Evolutionary conservation across 1,284 basidiomycete genomes (phyloP), one percentile per base, ranked within the genome.

Genomic region (Ustilago hordei): DNA sequence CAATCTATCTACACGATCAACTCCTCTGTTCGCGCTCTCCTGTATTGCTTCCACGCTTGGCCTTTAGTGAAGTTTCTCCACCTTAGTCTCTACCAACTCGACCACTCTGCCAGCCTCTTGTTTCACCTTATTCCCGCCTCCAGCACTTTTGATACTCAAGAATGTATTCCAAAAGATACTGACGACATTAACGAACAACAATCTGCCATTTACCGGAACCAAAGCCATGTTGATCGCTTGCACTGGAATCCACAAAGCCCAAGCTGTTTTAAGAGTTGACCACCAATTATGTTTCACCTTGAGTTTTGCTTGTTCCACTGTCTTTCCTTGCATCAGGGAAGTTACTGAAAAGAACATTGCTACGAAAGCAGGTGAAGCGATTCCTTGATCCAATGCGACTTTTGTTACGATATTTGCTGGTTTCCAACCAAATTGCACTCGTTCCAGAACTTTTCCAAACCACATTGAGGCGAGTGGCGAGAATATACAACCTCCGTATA

Each of bases 151-250:
- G 35, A 81, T 69, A 9, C 71, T 71, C 11, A 84, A 60, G 65
- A 81, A 84, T 7, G 82, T 84, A 61, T 84, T 83, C 81, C 81
- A 81, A 59, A 69, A 69, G 57, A 81, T 74, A 8, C 60, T 60
- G 32, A 79, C 70, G 3, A 79, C 75, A 45, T 81, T 79, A 12
- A 83, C 81, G 32, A 83, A 82, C 32, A 84, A 71, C 15, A 84
- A 50, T 12, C 82, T 58, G 31, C 71, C 69, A 4, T 38, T 17
- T 0, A 64, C 56, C 0, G 81, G 81, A 0, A 84, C 75, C n/a
- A 84, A 32, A 2, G 73, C 78, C 78, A 84, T 82, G 38, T 84
- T 84, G 36, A 84, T 19, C 0, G 67, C 57, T 52, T 82, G 81
- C 1, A 84, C 82, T 2, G 82, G 82, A 11, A 78, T 71, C 82